Conservation (phyloP, 441 rosid species). For the Geranium incanum region DNA sequence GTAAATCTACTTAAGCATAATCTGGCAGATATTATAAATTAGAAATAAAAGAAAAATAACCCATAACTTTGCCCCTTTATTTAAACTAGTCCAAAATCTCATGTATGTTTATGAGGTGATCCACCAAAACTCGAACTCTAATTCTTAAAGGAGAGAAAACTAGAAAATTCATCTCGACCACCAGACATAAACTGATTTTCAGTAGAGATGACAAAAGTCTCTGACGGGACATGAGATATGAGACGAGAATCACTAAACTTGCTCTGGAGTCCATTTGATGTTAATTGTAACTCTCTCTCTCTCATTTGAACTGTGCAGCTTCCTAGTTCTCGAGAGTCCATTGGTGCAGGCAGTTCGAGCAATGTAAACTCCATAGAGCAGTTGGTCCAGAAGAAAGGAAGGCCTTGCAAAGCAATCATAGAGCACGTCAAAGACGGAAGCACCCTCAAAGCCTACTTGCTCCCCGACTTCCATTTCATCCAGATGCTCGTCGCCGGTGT, state of each 20-base stretch:
- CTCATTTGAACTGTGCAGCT: not conserved
- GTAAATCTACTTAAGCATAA: no score
- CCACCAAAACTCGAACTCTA: no score
- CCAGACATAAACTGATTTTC: no score
- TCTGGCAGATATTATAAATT: no score
- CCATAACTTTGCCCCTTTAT: no score
- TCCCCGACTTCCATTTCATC: not conserved
- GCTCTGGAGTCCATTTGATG: no score
- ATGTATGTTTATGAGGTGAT: not conserved
- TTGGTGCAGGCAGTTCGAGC: not conserved
- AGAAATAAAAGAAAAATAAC: no score
- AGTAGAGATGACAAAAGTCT: no score
- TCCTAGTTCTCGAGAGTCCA: not conserved
- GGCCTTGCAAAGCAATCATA: not conserved
- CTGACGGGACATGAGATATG: no score
- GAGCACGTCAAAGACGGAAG: not conserved
- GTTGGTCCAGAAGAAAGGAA: not conserved
- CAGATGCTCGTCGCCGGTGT: not conserved
- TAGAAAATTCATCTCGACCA: no score
- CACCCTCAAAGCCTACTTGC: constrained; percentile 6
- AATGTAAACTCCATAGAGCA: not conserved
- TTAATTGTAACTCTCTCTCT: not conserved
- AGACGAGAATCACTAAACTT: no score
- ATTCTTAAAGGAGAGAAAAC: no score
- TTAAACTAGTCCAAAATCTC: not conserved